Evolutionary conservation across 805 yeast genomes (phyloP).

Genomic region (Metschnikowia sp.): DNA sequence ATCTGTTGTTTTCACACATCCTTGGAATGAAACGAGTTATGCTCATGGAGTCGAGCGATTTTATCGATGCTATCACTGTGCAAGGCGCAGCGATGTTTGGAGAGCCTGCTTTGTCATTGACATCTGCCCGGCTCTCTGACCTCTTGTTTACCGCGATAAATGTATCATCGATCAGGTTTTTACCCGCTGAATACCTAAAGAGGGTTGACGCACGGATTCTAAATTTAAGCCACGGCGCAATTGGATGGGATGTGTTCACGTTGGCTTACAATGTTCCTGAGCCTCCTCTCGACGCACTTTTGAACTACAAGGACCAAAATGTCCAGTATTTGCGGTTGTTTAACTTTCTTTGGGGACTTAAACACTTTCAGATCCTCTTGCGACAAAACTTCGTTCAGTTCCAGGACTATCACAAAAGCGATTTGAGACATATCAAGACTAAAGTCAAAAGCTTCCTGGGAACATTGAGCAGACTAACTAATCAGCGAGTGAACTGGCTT

Average conservation of each 20-base stretch:
- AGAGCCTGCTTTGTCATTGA: slow-evolving; percentile 59
- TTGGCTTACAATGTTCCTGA: slow-evolving; percentile 65
- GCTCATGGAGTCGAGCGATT: slow-evolving; percentile 76
- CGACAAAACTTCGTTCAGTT: slow-evolving; percentile 30
- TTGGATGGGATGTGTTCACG: slow-evolving; percentile 93
- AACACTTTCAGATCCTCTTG: slow-evolving; percentile 56
- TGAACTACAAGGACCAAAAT: slow-evolving; percentile 35
- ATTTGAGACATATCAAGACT: slow-evolving; percentile 18
- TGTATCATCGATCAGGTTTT: slow-evolving; percentile 47
- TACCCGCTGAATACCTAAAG: slow-evolving; percentile 35
- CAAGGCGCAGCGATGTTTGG: slow-evolving; percentile 53
- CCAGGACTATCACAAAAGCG: slow-evolving; percentile 25
- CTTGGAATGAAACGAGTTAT: slow-evolving; percentile 60
- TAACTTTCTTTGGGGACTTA: slow-evolving; percentile 79
- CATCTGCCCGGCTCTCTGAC: slow-evolving; percentile 63
- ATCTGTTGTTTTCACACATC: slow-evolving; percentile 52
- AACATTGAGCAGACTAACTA: background rate
- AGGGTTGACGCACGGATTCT: slow-evolving; percentile 81
- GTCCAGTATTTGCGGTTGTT: slow-evolving; percentile 67
- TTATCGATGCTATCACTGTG: slow-evolving; percentile 60
- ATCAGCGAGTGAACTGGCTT: slow-evolving; percentile 23
- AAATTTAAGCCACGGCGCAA: slow-evolving; percentile 63
- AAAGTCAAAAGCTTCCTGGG: slow-evolving; percentile 1
- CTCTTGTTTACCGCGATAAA: slow-evolving; percentile 63
- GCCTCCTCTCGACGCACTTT: slow-evolving; percentile 47